These are phyloP conservation scores for Pseudoscleropodium purum DNA, from an alignment of 225 moss, liverwort and hornwort species.

Conservation along the genomic window DNA sequence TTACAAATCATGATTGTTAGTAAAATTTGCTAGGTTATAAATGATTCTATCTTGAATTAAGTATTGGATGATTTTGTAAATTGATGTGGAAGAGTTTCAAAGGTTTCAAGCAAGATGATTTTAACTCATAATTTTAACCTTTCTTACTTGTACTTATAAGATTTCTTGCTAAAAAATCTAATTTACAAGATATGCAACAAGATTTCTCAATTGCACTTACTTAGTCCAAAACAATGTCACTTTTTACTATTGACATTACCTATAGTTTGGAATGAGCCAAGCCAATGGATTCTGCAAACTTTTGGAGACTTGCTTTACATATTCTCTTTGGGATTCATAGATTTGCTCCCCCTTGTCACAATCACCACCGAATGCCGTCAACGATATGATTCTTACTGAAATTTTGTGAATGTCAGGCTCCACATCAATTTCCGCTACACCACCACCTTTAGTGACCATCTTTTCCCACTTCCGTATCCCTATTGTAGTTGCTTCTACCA, in stretches of 20 bases:
- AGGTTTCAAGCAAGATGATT: neutral
- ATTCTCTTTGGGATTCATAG: neutral
- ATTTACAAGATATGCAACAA: neutral
- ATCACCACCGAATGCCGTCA: neutral
- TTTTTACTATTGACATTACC: neutral
- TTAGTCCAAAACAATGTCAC: neutral
- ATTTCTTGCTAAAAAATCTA: neutral
- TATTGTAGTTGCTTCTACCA: neutral
- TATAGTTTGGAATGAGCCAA: neutral
- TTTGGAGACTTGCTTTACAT: rapidly evolving
- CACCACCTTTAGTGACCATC: neutral
- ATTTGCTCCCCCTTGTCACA: neutral
- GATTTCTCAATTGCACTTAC: neutral
- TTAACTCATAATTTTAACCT: neutral
- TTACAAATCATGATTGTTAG: neutral
- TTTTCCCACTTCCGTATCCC: neutral
- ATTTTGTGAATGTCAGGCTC: neutral
- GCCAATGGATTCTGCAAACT: neutral
- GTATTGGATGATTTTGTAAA: neutral
- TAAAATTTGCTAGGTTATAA: no score
- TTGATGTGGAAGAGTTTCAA: neutral
- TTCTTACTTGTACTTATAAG: neutral
- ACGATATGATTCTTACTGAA: neutral
- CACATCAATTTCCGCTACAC: neutral
- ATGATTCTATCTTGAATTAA: neutral